Percentiles rank a stretch among this genome's conserved stretches.
Evolutionary conservation across 78 protist species (phyloP).

Genomic region (Mantamonas sphyraenae): DNA sequence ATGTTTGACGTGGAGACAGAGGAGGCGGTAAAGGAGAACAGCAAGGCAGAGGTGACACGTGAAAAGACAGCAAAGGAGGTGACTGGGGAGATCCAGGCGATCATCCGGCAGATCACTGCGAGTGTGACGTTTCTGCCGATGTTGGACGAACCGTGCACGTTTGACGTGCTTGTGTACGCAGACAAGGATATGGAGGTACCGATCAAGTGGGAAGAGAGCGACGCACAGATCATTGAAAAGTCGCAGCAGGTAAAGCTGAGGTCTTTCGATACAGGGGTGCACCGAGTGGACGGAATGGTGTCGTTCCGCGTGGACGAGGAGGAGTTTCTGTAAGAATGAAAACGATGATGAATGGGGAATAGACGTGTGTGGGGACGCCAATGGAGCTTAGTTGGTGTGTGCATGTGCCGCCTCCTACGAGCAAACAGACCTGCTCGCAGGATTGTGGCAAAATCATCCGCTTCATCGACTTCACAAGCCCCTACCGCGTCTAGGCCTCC

Average conservation of each 20-base stretch:
- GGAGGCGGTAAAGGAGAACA: too few species aligned
- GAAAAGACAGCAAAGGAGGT: constrained; percentile 73
- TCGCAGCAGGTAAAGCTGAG: constrained; percentile 80
- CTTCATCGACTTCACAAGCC: too few species aligned
- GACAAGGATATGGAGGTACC: constrained; percentile 45
- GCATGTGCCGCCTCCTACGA: too few species aligned
- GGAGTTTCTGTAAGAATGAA: too few species aligned
- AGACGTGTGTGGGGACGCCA: too few species aligned
- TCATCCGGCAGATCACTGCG: constrained; percentile 95
- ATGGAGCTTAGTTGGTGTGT: too few species aligned
- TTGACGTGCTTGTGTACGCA: constrained; percentile 95
- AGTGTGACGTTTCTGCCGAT: constrained; percentile 91
- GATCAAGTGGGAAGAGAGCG: constrained; percentile 89
- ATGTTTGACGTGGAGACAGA: constrained; percentile 88
- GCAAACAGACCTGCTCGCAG: too few species aligned
- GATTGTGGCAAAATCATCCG: too few species aligned
- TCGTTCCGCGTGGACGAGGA: too few species aligned
- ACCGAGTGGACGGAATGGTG: constrained; percentile 49
- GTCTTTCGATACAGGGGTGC: constrained; percentile 85
- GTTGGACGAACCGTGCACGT: constrained; percentile 70
- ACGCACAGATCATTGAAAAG: constrained; percentile 78
- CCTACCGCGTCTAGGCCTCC: too few species aligned
- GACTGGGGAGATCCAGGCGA: constrained; percentile 86
- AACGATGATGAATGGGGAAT: too few species aligned
- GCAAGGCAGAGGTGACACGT: not conserved